Conservation (phyloP, 495 filamentous ascomycete genomes). For the Parathielavia hyrcaniae region DNA sequence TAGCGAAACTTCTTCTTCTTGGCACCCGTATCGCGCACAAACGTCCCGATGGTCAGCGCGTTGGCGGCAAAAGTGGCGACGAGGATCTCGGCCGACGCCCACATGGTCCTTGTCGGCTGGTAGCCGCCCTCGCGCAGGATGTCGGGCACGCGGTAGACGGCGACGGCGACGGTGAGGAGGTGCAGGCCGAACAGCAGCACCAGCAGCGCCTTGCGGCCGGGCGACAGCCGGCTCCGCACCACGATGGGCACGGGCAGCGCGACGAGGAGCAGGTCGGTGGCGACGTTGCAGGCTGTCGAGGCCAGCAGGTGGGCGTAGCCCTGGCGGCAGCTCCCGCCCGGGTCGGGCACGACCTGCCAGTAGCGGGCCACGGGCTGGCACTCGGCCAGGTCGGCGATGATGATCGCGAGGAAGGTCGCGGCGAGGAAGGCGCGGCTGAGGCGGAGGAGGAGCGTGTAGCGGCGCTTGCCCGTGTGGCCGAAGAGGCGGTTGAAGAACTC, state of each 20-base stretch:
- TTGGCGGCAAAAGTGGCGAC: slow-evolving; percentile 71
- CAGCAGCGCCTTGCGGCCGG: slow-evolving; percentile 57
- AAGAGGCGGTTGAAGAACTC: slow-evolving; percentile 81
- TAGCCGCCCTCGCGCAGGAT: slow-evolving; percentile 55
- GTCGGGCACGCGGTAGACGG: slow-evolving; percentile 65
- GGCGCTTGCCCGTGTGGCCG: slow-evolving; percentile 54
- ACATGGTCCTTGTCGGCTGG: slow-evolving; percentile 67
- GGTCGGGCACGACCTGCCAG: slow-evolving; percentile 87
- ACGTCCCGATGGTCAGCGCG: slow-evolving; percentile 69
- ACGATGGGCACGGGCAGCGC: slow-evolving; percentile 85
- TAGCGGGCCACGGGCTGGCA: slow-evolving; percentile 77
- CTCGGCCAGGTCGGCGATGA: slow-evolving; percentile 75
- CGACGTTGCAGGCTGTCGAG: slow-evolving; percentile 69
- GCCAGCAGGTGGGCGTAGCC: slow-evolving; percentile 76
- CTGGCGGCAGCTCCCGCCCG: slow-evolving; percentile 72
- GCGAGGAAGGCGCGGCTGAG: slow-evolving; percentile 65
- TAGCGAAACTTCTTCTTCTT: slow-evolving; percentile 67
- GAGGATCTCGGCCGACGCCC: slow-evolving; percentile 70
- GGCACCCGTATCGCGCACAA: slow-evolving; percentile 66
- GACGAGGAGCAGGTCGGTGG: slow-evolving; percentile 82
- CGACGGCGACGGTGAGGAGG: slow-evolving; percentile 62
- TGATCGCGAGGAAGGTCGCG: slow-evolving; percentile 65
- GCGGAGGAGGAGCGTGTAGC: slow-evolving; percentile 58
- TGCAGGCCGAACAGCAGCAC: slow-evolving; percentile 71
- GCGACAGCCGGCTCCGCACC: slow-evolving; percentile 57